These are phyloP conservation scores for Psilocybe azurescens DNA, from an alignment of 768 basidiomycete genomes.

Conservation along the genomic window DNA sequence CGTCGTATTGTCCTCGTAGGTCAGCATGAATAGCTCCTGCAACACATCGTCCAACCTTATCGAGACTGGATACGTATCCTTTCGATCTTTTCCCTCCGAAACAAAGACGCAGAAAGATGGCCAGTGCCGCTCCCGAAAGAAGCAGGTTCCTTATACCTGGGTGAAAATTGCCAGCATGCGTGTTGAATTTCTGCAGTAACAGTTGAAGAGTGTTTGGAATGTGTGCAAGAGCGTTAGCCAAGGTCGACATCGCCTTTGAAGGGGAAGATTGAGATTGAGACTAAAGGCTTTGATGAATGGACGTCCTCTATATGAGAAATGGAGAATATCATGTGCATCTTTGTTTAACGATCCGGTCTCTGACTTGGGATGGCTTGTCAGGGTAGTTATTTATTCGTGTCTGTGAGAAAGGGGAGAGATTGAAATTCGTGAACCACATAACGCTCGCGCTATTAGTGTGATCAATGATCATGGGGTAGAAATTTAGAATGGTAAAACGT, in stretches of 20 bases:
- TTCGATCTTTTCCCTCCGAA: conserved; percentile 14
- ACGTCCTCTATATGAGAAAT: not conserved
- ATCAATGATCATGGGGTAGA: not conserved
- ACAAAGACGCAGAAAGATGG: conserved; percentile 27
- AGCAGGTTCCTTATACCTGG: conserved; percentile 3
- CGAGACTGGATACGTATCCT: conserved; percentile 31
- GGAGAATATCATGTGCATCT: conserved; percentile 11
- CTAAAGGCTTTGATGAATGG: not conserved
- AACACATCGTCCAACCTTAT: conserved; percentile 27
- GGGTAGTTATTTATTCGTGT: not conserved
- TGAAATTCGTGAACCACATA: no score
- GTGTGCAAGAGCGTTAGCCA: not conserved
- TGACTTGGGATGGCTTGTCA: not conserved
- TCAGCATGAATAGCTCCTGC: conserved; percentile 8
- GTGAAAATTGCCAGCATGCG: not conserved
- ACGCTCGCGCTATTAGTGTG: not conserved
- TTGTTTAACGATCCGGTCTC: not conserved
- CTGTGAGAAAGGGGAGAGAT: not conserved
- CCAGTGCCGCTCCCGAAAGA: conserved; percentile 27
- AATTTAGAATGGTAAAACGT: not conserved
- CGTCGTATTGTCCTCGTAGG: conserved; percentile 44
- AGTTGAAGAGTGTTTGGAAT: conserved; percentile 4
- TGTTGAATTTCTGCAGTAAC: conserved; percentile 5
- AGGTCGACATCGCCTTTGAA: not conserved
- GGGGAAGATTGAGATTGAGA: not conserved